Evolutionary conservation across 2,329 filamentous ascomycete species (phyloP), one percentile per base, ranked within the genome.

Genomic region (Nothopassalora personata): DNA sequence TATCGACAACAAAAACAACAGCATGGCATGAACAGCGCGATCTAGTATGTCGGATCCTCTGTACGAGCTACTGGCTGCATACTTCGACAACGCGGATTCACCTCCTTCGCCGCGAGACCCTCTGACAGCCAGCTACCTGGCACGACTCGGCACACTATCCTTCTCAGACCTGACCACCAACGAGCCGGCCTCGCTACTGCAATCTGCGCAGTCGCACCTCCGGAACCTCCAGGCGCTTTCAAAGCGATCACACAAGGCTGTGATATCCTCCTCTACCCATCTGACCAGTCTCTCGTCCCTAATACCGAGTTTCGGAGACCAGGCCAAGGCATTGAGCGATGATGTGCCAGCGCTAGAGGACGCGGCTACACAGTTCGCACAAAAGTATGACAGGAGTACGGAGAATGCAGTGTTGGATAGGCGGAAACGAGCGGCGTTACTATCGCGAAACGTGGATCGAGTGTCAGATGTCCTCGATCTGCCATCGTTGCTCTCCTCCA

Each of bases 391-490:
- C 74, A 89, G 89, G 69, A 85, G 83, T 57, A 82, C 82, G 65
- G 82, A 86, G 53, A 80, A 80, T 60, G 71, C 76, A 9, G 77
- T 90, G 0, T 80, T 97, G 30, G 86, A 86, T 53, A 79, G 87
- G 28, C 84, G 94, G 65, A 90, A 89, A 68, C 87, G 88, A 70
- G 89, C 90, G 0, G 83, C 97, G 70, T 81, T 96, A 23, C 80
- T 97, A 15, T 85, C 90, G 18, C 84, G 90, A 51, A 97, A 97
- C 72, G 87, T 93, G 30, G 93, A 97, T 72, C 86, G 93, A 57
- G 81, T 97, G 3, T 88, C 91, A 31, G 92, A 97, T 72, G 87
- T 97, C 33, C 84, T 99, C 60, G 93, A 97, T 69, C 82, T 99
- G 31, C 94, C 94, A 0, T 86, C 88, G 0, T 78, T 97, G 34